Percentiles rank a stretch among this genome's conserved stretches.
Evolutionary conservation across 2,329 filamentous ascomycete species (phyloP).

Genomic region (Curvularia spicifera): DNA sequence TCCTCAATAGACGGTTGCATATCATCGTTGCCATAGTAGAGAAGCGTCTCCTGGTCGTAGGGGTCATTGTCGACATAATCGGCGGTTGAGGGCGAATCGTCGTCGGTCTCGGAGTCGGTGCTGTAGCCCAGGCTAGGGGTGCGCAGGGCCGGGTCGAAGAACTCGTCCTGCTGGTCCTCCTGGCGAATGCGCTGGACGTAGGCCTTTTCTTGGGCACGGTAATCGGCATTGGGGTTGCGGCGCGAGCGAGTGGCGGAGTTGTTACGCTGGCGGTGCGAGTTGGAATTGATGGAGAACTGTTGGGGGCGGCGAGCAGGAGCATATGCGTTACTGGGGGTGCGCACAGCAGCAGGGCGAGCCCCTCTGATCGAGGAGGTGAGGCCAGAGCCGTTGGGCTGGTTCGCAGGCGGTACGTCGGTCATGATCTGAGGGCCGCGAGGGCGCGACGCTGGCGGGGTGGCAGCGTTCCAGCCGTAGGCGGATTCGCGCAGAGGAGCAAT

Average conservation of each 20-base stretch:
- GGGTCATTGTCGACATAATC: constrained; percentile 80
- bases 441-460: constrained; percentile 28
- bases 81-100: constrained; percentile 87
- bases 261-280: constrained; percentile 60
- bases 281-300: constrained; percentile 55
- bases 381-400: constrained; percentile 36
- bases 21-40: constrained; percentile 91
- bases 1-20: constrained; percentile 89
- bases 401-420: constrained; percentile 35
- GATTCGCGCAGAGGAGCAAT: constrained; percentile 40
- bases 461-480: constrained; percentile 34
- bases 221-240: constrained; percentile 73
- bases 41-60: constrained; percentile 88
- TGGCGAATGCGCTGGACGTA: constrained; percentile 92
- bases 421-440: constrained; percentile 35
- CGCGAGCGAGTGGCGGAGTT: constrained; percentile 62
- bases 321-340: constrained; percentile 59
- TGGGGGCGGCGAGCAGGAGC: constrained; percentile 56
- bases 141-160: constrained; percentile 72
- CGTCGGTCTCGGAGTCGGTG: constrained; percentile 83
- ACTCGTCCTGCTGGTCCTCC: constrained; percentile 71
- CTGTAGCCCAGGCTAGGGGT: constrained; percentile 71
- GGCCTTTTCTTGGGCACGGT: constrained; percentile 86
- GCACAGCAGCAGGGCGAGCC: constrained; percentile 51
- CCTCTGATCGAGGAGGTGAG: constrained; percentile 28